phyloP scores from a whole-genome alignment of 805 yeast species.

The Hyphopichia homilentoma region DNA sequence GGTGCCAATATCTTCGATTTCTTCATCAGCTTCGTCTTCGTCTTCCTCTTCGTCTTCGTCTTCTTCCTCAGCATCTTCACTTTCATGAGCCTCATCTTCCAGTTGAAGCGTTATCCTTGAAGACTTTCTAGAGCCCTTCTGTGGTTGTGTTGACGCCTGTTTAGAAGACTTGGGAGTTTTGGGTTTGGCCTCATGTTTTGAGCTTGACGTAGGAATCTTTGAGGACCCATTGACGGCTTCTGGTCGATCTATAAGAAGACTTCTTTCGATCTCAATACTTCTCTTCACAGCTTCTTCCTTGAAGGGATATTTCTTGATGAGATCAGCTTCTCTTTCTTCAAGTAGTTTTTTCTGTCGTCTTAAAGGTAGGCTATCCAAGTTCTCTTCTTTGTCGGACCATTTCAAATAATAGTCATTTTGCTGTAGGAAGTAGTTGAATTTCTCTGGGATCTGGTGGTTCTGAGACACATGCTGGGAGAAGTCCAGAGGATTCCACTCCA shows the following conservation, averaged over 20 bases:
- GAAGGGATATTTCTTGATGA: conserved; percentile 34
- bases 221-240: conserved; percentile 3
- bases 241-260: conserved; percentile 12
- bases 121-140: neutral
- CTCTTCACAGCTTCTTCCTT: conserved; percentile 23
- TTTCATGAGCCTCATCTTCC: too few species aligned
- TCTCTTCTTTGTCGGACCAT: conserved; percentile 30
- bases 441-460: conserved; percentile 26
- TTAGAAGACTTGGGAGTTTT: neutral
- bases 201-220: neutral
- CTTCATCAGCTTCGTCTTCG: conserved; percentile 9
- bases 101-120: neutral
- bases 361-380: conserved; percentile 31
- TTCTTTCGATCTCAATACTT: conserved; percentile 18
- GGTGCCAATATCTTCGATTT: conserved; percentile 8
- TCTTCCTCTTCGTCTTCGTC: conserved; percentile 7
- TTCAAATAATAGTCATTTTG: conserved; percentile 21
- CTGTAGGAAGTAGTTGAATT: conserved; percentile 27
- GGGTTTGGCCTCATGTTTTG: neutral
- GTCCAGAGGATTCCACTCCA: conserved; percentile 57
- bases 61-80: conserved; percentile 4
- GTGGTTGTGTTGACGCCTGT: neutral
- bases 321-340: conserved; percentile 28
- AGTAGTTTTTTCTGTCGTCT: conserved; percentile 37
- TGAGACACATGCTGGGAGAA: conserved; percentile 16